A percentile compares a stretch with the other conserved stretches of the same genome.
Conservation (phyloP, 2,329 filamentous ascomycete genomes). For the Tolypocladium inflatum region DNA sequence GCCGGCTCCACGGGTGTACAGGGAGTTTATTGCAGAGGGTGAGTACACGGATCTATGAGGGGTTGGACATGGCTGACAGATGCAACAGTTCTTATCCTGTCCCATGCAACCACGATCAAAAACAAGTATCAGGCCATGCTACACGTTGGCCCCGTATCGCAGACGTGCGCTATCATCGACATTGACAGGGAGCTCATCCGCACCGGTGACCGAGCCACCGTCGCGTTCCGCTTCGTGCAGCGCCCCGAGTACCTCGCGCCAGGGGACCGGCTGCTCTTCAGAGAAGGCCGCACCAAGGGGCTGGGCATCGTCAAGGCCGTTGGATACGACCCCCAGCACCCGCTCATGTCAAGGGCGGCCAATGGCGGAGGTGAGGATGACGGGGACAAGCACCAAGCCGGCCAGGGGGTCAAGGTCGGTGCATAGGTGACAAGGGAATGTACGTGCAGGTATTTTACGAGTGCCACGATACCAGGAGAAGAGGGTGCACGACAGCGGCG, state of each 20-base stretch:
- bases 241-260: constrained; percentile 84
- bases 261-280: constrained; percentile 83
- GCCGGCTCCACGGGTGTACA: constrained; percentile 58
- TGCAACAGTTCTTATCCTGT: constrained; percentile 71
- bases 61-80: not conserved
- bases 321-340: constrained; percentile 66
- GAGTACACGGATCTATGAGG: constrained; percentile 9
- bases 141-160: constrained; percentile 87
- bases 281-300: constrained; percentile 91
- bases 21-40: constrained; percentile 73
- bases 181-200: constrained; percentile 94
- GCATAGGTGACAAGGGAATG: not conserved
- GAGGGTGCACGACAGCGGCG: not conserved
- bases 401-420: constrained; percentile 1
- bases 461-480: not conserved
- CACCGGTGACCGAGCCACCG: constrained; percentile 85
- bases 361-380: constrained; percentile 3
- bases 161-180: constrained; percentile 95
- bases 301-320: constrained; percentile 88
- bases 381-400: not conserved
- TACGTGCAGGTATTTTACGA: not conserved
- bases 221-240: constrained; percentile 92
- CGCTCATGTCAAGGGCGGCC: constrained; percentile 20
- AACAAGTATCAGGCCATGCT: constrained; percentile 97
- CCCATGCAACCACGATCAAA: constrained; percentile 94